These are phyloP conservation scores for Lentinula guzmanii DNA, from an alignment of 768 basidiomycete species.

Conservation along the genomic window DNA sequence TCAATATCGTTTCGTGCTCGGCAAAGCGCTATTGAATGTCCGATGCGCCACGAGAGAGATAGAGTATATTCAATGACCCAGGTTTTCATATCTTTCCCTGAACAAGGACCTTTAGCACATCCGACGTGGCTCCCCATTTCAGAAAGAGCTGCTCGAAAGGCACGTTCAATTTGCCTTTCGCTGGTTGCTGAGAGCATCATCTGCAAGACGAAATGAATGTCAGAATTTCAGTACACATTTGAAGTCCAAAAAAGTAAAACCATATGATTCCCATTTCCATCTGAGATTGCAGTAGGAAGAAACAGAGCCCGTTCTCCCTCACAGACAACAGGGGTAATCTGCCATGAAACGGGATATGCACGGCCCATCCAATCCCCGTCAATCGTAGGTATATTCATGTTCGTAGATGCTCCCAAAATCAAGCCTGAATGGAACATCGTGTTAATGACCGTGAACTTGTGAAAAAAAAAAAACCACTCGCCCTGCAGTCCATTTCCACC, in stretches of 20 bases:
- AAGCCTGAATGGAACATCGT: slow-evolving; percentile 16
- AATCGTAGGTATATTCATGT: slow-evolving; percentile 23
- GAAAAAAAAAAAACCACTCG: slow-evolving; percentile 9
- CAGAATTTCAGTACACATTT: background rate
- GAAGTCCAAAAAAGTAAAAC: slow-evolving; percentile 1
- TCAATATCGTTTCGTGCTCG: slow-evolving; percentile 35
- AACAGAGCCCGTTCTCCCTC: slow-evolving; percentile 17
- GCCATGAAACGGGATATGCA: slow-evolving; percentile 35
- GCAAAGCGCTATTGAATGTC: slow-evolving; percentile 44
- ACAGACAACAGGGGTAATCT: slow-evolving; percentile 13
- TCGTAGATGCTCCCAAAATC: slow-evolving; percentile 25
- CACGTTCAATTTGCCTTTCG: slow-evolving; percentile 28
- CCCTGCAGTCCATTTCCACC: slow-evolving; percentile 32
- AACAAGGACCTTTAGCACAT: slow-evolving; percentile 29
- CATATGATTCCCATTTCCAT: slow-evolving; percentile 30
- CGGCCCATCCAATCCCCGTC: slow-evolving; percentile 38
- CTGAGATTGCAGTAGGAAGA: slow-evolving; percentile 27
- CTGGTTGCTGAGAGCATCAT: slow-evolving; percentile 30
- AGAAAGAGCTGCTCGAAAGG: slow-evolving; percentile 32
- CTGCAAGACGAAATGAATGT: background rate
- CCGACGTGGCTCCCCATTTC: slow-evolving; percentile 44
- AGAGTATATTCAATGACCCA: slow-evolving; percentile 40
- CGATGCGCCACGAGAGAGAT: slow-evolving; percentile 53
- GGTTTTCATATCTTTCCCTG: slow-evolving; percentile 20
- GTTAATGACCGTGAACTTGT: background rate